Base-by-base conservation (phyloP, 352 stramenopile genomes). In the Globisporangium sylvaticum region DNA sequence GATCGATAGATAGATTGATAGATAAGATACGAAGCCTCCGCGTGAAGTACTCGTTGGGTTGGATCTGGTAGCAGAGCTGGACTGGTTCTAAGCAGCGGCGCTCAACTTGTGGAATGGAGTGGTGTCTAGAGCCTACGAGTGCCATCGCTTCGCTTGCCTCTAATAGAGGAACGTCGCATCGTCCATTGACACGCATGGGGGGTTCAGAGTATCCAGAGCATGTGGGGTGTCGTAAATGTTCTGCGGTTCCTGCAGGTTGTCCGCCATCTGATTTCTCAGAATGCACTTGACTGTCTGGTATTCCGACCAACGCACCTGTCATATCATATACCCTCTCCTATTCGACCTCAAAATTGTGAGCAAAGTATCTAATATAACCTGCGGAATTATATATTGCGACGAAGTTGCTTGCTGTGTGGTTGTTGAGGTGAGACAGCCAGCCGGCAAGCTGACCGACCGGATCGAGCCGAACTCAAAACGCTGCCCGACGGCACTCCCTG, bases 231-330 rank as follows among this genome's bases (percentile, higher is more conserved):
- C 39, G 39, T 48, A 48, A n/a, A 48, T 60, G 32, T 27, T 60
- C 18, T 60, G 37, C 54, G 7, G 18, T 27, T 54, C 27, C 54
- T 25, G 39, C 39, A 48, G 39, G 18, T 29, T 60, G 15, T 12
- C 54, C 20, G 54, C 54, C 54, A 60, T 60, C 54, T 29, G 54
- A 32, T 60, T 60, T 60, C 54, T 32, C 27, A 42, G 54, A 60
- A 54, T 54, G 18, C 46, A 15, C 5, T 24, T 25, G 7, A 12
- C 46, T n/a, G 27, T 10, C 46, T 27, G 46, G 20, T 48, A n/a
- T 22, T 48, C 15, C 5, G 5, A 22, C 37, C 5, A n/a, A 48
- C 22, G 7, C 3, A n/a, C 15, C 39, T 48, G 18, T 7, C 39
- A 48, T 22, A 48, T 3, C 14, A 10, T 9, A 48, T 48, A 48